Base-by-base conservation (phyloP, 495 filamentous ascomycete species). In the Staphylotrichum longicolle region DNA sequence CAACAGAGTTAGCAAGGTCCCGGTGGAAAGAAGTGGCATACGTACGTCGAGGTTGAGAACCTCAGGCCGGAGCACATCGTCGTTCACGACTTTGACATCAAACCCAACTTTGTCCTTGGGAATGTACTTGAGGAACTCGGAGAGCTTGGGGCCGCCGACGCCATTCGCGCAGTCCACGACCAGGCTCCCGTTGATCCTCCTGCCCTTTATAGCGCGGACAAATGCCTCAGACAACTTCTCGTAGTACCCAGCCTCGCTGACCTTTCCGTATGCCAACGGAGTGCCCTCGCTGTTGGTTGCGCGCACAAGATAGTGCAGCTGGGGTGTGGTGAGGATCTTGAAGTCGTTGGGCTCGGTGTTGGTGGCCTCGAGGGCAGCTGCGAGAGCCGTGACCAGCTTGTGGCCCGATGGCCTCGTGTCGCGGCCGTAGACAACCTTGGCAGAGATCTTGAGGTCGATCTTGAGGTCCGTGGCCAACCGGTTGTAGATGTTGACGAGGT, bases 161-260 rank as follows among this genome's bases (percentile, higher is more conserved):
- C 94, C 94, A 69, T 98, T 98, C 57, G 94, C 94, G 69, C 94
- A 96, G 72, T 98, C 94, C 4, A 98, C 92, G 8, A 86, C 91
- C 63, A 98, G 75, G 37, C 79, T 70, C 7, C 91, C 91, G 34
- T 74, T 65, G 57, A 89, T 75, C 68, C 86, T 91, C 65, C 86
- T 85, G 54, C 87, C 84, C 64, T 85, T 81, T 79, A 96, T 88
- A 42, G 92, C 90, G 63, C 81, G 82, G 71, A 87, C 86, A 72
- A 96, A 96, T 11, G 94, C 90, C 41, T 79, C 77, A 33, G 83
- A 82, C 39, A 96, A 82, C 77, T 98, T 98, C 78, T 95, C 83
- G 74, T 98, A 97, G 75, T 98, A 98, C 27, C 94, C 94, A 58
- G 84, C 76, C 75, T 98, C 93, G 45, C 87, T 93, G 54, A 90